Evolutionary conservation across 805 yeast genomes (phyloP).

Genomic region (Yarrowia porcina): DNA sequence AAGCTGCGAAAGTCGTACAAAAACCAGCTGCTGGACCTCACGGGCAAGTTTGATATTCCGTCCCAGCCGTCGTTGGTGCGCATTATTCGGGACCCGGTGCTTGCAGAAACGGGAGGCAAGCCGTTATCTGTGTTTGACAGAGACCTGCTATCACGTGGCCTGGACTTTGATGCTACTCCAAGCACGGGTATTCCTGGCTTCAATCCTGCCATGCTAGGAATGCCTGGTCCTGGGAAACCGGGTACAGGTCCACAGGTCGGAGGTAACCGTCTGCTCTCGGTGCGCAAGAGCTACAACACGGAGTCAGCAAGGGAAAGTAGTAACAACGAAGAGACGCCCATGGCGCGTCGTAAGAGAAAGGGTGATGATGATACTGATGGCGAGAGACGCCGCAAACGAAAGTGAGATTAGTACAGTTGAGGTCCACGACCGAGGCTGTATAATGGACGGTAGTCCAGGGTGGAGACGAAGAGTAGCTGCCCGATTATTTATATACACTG

Average conservation of each 20-base stretch:
- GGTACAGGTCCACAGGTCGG: background rate
- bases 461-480: no score
- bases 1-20: conserved; percentile 93
- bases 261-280: conserved; percentile 10
- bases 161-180: conserved; percentile 63
- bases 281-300: conserved; percentile 3
- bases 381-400: conserved; percentile 7
- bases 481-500: no score
- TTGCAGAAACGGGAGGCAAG: conserved; percentile 39
- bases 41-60: conserved; percentile 53
- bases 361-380: conserved; percentile 16
- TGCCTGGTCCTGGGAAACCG: conserved; percentile 15
- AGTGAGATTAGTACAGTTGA: conserved; percentile 2
- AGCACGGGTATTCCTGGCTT: conserved; percentile 75
- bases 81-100: conserved; percentile 28
- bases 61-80: conserved; percentile 29
- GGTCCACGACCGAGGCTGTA: background rate
- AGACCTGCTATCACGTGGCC: conserved; percentile 47
- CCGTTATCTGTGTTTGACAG: conserved; percentile 50
- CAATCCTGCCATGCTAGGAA: conserved; percentile 53
- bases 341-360: conserved; percentile 11
- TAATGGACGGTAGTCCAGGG: no score
- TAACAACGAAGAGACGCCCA: conserved; percentile 19
- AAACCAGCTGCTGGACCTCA: conserved; percentile 81
- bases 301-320: conserved; percentile 20